Evolutionary conservation across 176 grass and related monocot species (phyloP).

Genomic region (Pharus latifolius): DNA sequence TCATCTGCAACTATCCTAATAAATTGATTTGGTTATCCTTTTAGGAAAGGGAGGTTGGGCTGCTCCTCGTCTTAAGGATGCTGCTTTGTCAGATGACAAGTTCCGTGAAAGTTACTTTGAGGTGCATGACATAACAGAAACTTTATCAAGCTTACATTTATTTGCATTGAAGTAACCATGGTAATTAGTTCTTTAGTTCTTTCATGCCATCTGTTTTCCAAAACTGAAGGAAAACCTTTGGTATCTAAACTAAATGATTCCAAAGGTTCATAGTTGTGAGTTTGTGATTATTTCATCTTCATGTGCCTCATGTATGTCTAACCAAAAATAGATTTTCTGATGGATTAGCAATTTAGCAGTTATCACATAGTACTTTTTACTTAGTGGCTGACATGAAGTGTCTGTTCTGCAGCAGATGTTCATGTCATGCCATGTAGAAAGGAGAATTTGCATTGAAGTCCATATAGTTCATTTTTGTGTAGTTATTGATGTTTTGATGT

Average conservation of each 20-base stretch:
- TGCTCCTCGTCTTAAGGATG: constrained; percentile 91
- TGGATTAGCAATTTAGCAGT: neutral
- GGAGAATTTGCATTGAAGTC: neutral
- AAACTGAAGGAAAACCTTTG: neutral
- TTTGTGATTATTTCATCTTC: neutral
- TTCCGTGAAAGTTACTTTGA: constrained; percentile 76
- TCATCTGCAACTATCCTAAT: neutral
- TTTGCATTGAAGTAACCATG: neutral
- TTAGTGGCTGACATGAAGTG: neutral
- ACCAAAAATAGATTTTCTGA: neutral
- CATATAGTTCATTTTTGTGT: neutral
- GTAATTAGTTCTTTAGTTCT: neutral
- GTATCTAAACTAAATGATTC: neutral
- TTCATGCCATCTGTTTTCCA: neutral
- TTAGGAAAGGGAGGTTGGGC: constrained; percentile 75
- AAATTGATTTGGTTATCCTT: constrained; percentile 13
- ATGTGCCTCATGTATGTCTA: neutral
- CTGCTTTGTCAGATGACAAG: constrained; percentile 71
- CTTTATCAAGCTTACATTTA: neutral
- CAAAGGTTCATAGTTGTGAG: neutral
- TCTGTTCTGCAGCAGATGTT: neutral
- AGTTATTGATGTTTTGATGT: neutral
- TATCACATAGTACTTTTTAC: neutral
- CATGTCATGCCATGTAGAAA: neutral
- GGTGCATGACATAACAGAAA: constrained; percentile 26